A percentile compares a stretch with the other conserved stretches of the same genome.
phyloP scores from a whole-genome alignment of 139 green algal genomes.

The Chlamydomonas eustigma region DNA sequence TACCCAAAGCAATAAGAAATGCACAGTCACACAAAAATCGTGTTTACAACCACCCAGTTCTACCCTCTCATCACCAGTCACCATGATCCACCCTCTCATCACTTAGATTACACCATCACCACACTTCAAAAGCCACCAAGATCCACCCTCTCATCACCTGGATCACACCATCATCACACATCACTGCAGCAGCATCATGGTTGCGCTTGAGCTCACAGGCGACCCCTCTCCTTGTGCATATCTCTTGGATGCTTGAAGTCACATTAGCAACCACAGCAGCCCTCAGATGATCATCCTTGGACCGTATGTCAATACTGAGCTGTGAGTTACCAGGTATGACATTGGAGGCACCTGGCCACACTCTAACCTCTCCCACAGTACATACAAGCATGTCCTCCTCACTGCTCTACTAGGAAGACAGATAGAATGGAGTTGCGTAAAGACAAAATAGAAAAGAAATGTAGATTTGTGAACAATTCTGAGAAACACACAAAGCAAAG shows the following conservation, averaged over 20 bases:
- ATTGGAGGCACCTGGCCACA: conserved; percentile 81
- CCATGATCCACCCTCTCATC: too few relatives aligned
- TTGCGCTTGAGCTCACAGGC: conserved; percentile 43
- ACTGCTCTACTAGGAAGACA: conserved; percentile 8
- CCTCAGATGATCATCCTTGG: conserved; percentile 14
- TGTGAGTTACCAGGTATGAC: conserved; percentile 73
- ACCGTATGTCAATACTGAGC: conserved; percentile 70
- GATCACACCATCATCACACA: conserved; percentile 40
- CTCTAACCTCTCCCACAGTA: conserved; percentile 75
- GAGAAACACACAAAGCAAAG: too few relatives aligned
- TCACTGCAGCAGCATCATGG: conserved; percentile 56
- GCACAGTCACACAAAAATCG: too few relatives aligned
- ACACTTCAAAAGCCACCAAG: too few relatives aligned
- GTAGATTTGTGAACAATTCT: too few relatives aligned
- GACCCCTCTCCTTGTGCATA: conserved; percentile 40
- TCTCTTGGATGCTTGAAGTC: conserved; percentile 11
- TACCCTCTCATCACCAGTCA: too few relatives aligned
- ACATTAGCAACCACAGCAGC: conserved; percentile 28
- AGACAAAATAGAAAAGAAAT: too few relatives aligned
- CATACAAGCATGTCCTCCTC: conserved; percentile 72
- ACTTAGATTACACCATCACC: too few relatives aligned
- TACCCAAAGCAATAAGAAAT: too few relatives aligned
- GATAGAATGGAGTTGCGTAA: too few relatives aligned
- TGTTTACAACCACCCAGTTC: too few relatives aligned
- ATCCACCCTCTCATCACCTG: conserved; percentile 7